These are phyloP conservation scores for Onygenales sp. DNA, from an alignment of 2,329 filamentous ascomycete species.

Conservation along the genomic window DNA sequence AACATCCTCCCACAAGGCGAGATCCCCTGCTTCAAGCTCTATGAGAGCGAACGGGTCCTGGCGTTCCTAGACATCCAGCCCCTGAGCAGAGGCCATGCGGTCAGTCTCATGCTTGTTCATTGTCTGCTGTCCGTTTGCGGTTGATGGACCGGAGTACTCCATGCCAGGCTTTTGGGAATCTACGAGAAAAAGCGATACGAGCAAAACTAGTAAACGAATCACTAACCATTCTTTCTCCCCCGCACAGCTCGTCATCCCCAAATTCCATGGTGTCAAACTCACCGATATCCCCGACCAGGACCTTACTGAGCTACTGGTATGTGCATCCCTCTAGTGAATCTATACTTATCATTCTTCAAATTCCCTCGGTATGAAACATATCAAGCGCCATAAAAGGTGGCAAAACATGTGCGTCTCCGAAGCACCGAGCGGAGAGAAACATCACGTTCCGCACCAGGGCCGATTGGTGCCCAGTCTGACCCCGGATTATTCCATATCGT, in stretches of 20 bases:
- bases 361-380: not conserved
- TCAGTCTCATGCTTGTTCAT: slow-evolving; percentile 39
- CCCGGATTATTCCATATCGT: not conserved
- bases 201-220: not conserved
- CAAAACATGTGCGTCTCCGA: not conserved
- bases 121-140: not conserved
- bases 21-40: slow-evolving; percentile 93
- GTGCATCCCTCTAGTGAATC: slow-evolving; percentile 15
- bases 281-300: slow-evolving; percentile 86
- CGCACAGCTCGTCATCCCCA: slow-evolving; percentile 82
- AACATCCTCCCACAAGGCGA: slow-evolving; percentile 52
- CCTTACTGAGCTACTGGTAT: slow-evolving; percentile 69
- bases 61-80: slow-evolving; percentile 96
- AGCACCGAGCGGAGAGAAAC: not conserved
- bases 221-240: slow-evolving; percentile 8
- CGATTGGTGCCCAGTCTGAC: not conserved
- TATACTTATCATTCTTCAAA: not conserved
- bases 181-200: not conserved
- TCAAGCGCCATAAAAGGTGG: not conserved
- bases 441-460: no score
- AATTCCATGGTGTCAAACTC: slow-evolving; percentile 85
- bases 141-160: not conserved
- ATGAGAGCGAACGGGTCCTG: slow-evolving; percentile 84
- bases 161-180: not conserved
- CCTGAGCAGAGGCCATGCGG: slow-evolving; percentile 77